phyloP scores from a whole-genome alignment of 2,329 filamentous ascomycete species.

The Cladosporium sp. region DNA sequence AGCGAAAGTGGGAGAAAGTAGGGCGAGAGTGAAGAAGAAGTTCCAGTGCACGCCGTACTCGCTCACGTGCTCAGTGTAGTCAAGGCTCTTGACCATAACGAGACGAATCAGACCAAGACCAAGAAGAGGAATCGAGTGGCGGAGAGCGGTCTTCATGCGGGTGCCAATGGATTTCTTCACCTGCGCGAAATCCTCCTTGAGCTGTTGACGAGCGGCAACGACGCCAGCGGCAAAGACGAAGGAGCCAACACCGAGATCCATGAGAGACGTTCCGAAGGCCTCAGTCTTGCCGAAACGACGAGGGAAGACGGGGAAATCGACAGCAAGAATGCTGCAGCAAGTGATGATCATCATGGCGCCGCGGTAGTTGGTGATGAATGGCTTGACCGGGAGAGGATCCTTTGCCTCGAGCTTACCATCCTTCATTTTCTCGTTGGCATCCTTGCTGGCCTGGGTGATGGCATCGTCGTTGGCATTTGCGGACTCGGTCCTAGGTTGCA shows the following conservation, averaged over 20 bases:
- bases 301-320: constrained; percentile 91
- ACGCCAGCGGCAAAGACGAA: constrained; percentile 94
- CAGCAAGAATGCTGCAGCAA: constrained; percentile 87
- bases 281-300: constrained; percentile 95
- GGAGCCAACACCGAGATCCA: constrained; percentile 95
- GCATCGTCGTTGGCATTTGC: constrained; percentile 16
- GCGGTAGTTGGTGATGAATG: constrained; percentile 88
- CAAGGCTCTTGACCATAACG: constrained; percentile 84
- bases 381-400: constrained; percentile 69
- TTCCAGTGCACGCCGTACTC: constrained; percentile 99
- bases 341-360: constrained; percentile 89
- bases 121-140: constrained; percentile 79
- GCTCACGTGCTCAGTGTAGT: constrained; percentile 95
- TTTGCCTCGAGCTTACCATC: constrained; percentile 19
- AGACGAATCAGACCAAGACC: constrained; percentile 75
- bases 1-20: constrained; percentile 84
- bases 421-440: constrained; percentile 14
- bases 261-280: constrained; percentile 98
- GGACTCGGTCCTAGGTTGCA: constrained; percentile 43
- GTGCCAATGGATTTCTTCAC: constrained; percentile 48
- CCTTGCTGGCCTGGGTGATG: constrained; percentile 17
- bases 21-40: constrained; percentile 93
- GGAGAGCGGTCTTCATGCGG: constrained; percentile 63
- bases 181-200: constrained; percentile 54
- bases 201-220: constrained; percentile 76